Evolutionary conservation across 805 yeast species (phyloP).

Genomic region (Ogataea naganishii): DNA sequence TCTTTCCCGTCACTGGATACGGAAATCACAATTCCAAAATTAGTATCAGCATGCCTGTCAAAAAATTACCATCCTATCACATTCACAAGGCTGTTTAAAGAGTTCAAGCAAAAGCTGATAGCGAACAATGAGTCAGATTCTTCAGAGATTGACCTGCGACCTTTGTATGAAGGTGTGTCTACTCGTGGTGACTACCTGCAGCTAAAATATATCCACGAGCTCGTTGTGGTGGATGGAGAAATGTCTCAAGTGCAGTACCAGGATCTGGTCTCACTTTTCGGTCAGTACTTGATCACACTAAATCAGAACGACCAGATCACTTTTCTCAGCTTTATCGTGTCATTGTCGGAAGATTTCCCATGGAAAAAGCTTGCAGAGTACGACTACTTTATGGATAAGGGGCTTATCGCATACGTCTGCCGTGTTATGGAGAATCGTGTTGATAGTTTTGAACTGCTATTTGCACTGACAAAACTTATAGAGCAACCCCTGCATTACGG

Average conservation of each 20-base stretch:
- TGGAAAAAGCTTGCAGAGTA: slow-evolving; percentile 11
- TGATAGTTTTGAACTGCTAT: background rate
- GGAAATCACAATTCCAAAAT: slow-evolving; percentile 12
- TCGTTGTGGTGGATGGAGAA: slow-evolving; percentile 17
- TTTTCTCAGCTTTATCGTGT: slow-evolving; percentile 18
- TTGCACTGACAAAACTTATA: background rate
- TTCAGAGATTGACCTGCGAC: slow-evolving; percentile 9
- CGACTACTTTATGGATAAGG: slow-evolving; percentile 1
- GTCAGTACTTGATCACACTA: slow-evolving; percentile 7
- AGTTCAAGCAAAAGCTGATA: slow-evolving; percentile 13
- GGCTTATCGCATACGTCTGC: background rate
- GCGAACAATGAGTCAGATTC: slow-evolving; percentile 2
- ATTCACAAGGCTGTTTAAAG: slow-evolving; percentile 19
- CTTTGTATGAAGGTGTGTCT: slow-evolving; percentile 11
- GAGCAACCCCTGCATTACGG: background rate
- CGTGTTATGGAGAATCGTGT: background rate
- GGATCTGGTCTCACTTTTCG: slow-evolving; percentile 14
- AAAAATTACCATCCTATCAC: slow-evolving; percentile 16
- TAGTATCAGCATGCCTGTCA: slow-evolving; percentile 13
- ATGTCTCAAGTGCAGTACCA: slow-evolving; percentile 10
- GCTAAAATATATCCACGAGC: slow-evolving; percentile 19
- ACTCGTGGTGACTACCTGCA: no score
- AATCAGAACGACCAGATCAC: slow-evolving; percentile 13
- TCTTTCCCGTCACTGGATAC: slow-evolving; percentile 12
- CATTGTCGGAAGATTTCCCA: slow-evolving; percentile 13